These are phyloP conservation scores for Leccinellum rugosiceps DNA, from an alignment of 768 basidiomycete genomes.

Conservation along the genomic window DNA sequence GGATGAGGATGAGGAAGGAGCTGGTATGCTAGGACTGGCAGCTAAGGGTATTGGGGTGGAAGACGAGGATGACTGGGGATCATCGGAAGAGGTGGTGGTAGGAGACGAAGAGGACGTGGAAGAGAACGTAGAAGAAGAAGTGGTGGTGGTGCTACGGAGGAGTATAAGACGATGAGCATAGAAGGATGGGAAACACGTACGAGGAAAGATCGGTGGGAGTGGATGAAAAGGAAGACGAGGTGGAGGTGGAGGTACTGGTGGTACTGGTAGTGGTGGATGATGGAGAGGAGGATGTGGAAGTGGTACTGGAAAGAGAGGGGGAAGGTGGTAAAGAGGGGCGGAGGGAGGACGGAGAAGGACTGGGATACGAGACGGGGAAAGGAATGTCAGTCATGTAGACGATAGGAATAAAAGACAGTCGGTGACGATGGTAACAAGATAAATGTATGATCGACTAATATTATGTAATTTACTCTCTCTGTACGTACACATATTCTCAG, in stretches of 20 bases:
- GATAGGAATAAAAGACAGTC: no score
- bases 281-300: neutral
- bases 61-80: neutral
- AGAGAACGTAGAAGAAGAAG: neutral
- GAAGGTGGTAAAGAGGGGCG: neutral
- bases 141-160: neutral
- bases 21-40: neutral
- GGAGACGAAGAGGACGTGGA: slow-evolving; percentile 2
- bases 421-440: no score
- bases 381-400: no score
- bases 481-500: no score
- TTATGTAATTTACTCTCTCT: no score
- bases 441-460: no score
- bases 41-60: neutral
- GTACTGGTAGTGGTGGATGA: neutral
- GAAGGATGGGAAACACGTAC: slow-evolving; percentile 7
- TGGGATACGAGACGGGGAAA: no score
- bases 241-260: neutral
- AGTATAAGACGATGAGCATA: neutral
- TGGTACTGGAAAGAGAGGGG: neutral
- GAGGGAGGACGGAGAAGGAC: no score
- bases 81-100: neutral
- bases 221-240: neutral
- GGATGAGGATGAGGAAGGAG: neutral
- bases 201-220: neutral